A percentile compares a stretch with the other conserved stretches of the same genome.
Evolutionary conservation across 441 rosid genomes (phyloP).

Genomic region (Cnidoscolus chayamansa): DNA sequence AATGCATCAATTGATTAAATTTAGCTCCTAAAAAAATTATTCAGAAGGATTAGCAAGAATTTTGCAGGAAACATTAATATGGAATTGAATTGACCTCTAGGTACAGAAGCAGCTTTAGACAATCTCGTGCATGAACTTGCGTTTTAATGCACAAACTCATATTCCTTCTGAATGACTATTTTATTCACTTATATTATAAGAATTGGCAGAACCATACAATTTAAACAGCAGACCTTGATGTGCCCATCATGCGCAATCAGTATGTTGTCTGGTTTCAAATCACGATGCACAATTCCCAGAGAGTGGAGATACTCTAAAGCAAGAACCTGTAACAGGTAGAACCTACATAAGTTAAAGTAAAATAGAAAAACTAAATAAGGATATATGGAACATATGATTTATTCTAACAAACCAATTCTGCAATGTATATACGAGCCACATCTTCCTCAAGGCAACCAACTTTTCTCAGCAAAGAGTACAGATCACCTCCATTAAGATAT

Average conservation of each 20-base stretch:
- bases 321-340: constrained; percentile 61
- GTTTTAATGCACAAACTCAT: neutral
- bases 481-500: constrained; percentile 86
- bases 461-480: constrained; percentile 73
- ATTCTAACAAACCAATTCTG: constrained; percentile 67
- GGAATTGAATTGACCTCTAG: neutral
- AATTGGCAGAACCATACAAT: constrained; percentile 16
- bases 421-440: constrained; percentile 72
- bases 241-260: constrained; percentile 86
- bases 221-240: constrained; percentile 63
- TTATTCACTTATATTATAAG: neutral
- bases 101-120: neutral
- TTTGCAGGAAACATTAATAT: neutral
- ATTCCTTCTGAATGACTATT: neutral
- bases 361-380: constrained; percentile 17
- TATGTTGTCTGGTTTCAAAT: constrained; percentile 83
- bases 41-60: neutral
- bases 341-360: constrained; percentile 13
- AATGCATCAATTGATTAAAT: constrained; percentile 4
- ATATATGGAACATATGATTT: constrained; percentile 18
- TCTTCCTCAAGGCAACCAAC: constrained; percentile 84
- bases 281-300: constrained; percentile 75
- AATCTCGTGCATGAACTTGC: neutral
- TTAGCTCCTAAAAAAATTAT: neutral
- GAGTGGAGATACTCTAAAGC: constrained; percentile 88